Evolutionary conservation across 1,139 yeast species (phyloP), one percentile per base, ranked within the genome.

Genomic region (Suhomyces taliae): DNA sequence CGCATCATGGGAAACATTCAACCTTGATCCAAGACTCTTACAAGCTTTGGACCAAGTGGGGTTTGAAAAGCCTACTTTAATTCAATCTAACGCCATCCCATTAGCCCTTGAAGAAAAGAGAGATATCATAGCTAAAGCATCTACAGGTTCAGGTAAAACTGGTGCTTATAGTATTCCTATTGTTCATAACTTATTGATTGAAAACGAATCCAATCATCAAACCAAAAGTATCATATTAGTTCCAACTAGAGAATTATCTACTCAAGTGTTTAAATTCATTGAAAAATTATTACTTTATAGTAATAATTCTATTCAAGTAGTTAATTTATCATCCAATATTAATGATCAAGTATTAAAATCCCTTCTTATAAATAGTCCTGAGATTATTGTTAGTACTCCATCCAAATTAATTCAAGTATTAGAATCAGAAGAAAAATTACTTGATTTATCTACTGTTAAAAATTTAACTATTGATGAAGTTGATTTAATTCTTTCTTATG

Each of bases 391-490:
- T 29, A 80, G 96, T 2, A 95, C 99, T 0, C 99, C 99, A 7
- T 80, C 95, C 5, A 84, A 87, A 59, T 77, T 91, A 48, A 72
- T 87, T 41, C 72, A 74, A 41, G 75, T 78, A n/a, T 64, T 86
- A 45, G 85, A 83, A 49, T 41, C 45, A 8, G 45, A 45, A 31
- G 62, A 62, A 7, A 60, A 64, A 12, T 61, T 73, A 34, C 60
- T 83, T 11, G 74, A 79, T 46, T 69, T 86, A 51, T 73, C 78
- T 27, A 67, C 76, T 31, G 79, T 93, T 46, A 77, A 78, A 50
- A 88, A 81, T 61, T 70, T 93, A 48, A 95, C 90, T 35, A 87
- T 95, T 54, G 99, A 95, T 71, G 99, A 95, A 67, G 98, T 95
- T 15, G 99, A 95, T 70, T 78, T 93, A 59, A 83, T 95, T 40